Evolutionary conservation across 768 basidiomycete genomes (phyloP), one percentile per base, ranked within the genome.

Genomic region (Coprinopsis strossmayeri): DNA sequence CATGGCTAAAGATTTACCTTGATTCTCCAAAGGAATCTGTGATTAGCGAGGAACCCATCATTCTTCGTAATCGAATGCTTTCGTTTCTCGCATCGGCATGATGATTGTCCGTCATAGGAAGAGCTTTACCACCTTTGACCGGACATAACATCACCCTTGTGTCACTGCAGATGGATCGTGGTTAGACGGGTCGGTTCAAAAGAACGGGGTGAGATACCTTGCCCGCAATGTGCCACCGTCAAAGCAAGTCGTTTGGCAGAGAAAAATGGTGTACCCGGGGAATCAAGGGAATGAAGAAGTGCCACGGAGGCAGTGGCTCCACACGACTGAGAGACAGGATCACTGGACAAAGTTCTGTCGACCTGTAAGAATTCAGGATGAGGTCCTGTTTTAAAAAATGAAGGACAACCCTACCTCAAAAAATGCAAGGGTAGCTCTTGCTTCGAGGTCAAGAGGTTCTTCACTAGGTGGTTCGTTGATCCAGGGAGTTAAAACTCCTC

Each of bases 11-110:
- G 60, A 69, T 17, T 66, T 62, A 90, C 81, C 94, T 73, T 25
- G 84, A 80, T 72, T 98, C 94, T 5, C 95, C 94, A 58, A 90
- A 98, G 3, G 91, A 93, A 62, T 98, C 95, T 1, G 89, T 89
- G 37, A 96, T 87, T 23, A 95, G 65, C 2, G 88, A 85, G 7
- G 85, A 84, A 10, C 92, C 87, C 81, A 90, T 92, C 81, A 92
- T 88, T 46, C 88, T 77, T 26, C 94, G 78, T 46, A 99, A 68
- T 37, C 96, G 75, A 37, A 81, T 82, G 25, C 88, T 80, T 63
- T 99, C 96, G 9, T 89, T 74, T 27, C 82, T 82, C 20, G 90
- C 78, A 57, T 98, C 95, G n/a, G 92, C 87, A 62, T 97, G 95
- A 61, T 99, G 96, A 24, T 81, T 84, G 68, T 97, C 91, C 0